Evolutionary conservation across 2,329 filamentous ascomycete species (phyloP).

Genomic region (Trichoderma sp.): DNA sequence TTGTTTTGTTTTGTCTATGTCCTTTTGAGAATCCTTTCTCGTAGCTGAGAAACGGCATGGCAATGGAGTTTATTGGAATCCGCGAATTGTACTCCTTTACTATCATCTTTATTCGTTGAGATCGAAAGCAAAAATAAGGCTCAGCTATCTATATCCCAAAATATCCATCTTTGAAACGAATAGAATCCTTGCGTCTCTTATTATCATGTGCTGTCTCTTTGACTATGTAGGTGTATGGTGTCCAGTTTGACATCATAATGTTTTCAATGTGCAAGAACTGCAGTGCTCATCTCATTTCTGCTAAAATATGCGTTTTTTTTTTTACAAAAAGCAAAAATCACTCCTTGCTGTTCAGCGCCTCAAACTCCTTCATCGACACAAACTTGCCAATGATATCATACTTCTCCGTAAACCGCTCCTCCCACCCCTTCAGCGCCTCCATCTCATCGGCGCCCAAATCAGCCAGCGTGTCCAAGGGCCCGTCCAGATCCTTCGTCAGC

Average conservation of each 20-base stretch:
- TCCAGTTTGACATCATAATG: background rate
- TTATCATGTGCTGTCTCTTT: background rate
- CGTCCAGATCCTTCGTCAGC: conserved; percentile 88
- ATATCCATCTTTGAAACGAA: background rate
- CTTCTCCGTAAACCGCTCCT: conserved; percentile 90
- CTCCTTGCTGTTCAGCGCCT: conserved; percentile 28
- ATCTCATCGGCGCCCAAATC: conserved; percentile 75
- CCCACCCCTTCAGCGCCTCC: conserved; percentile 87
- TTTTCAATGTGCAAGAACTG: background rate
- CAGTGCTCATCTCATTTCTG: background rate
- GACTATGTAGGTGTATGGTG: background rate
- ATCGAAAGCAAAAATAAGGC: conserved; percentile 1
- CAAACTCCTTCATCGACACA: conserved; percentile 58
- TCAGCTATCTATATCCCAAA: background rate
- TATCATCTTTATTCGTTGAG: background rate
- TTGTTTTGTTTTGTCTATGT: background rate
- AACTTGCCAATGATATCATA: conserved; percentile 92
- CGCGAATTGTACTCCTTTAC: conserved; percentile 19
- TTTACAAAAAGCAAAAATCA: background rate
- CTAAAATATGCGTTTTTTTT: background rate
- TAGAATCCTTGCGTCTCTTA: background rate
- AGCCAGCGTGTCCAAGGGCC: conserved; percentile 74
- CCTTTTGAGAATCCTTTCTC: conserved; percentile 29
- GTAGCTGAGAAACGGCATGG: conserved; percentile 26
- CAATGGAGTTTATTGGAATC: conserved; percentile 17